Evolutionary conservation across 179 eudicot species (phyloP), one percentile per base, ranked within the genome.

Genomic region (Silene noctiflora): DNA sequence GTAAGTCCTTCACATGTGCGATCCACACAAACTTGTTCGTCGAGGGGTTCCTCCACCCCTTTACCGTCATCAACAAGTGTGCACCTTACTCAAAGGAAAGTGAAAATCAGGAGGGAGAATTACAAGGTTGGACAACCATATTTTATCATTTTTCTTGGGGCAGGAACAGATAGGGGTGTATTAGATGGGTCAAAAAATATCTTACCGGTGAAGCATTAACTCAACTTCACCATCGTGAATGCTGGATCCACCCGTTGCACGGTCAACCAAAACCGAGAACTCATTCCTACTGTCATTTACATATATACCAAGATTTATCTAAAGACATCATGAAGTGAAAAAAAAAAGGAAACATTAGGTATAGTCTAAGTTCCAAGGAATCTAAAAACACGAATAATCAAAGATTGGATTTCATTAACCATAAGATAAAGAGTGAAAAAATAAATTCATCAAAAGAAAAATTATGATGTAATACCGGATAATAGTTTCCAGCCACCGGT

Each of bases 221-320:
- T 94, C 98, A 62, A 94, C 76, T 88, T 92, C 85, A 76, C 98
- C 98, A 80, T 92, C 96, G 19, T 77, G 20, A 69, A 92, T 84
- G 83, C 98, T 94, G 78, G 90, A 79, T 78, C 97, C 98, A 78
- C 98, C 98, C 24, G 86, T 79, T 19, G 97, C 97, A 79, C 96
- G 94, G 83, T 94, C 98, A 76, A 94, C 96, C 86, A 94, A 85
- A 51, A 92, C 88, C 66, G 97, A 92, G 73, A 92, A 83, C 83
- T 94, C 98, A 67, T 89, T 56, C 62, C 83, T 82, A 48, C 83
- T 84, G 78, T 94, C 97, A 44, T 70, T 81, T 42, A 81, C 69
- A 78, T 78, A 88, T 59, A 90, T 87, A 61, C 97, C 98, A 16
- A 92, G 97, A 86, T 90, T 94, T 53, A 94, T 80, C 98, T 94